Evolutionary conservation across 2,329 filamentous ascomycete genomes (phyloP), one percentile per base, ranked within the genome.

Genomic region (Aspergillus spinulosporus): DNA sequence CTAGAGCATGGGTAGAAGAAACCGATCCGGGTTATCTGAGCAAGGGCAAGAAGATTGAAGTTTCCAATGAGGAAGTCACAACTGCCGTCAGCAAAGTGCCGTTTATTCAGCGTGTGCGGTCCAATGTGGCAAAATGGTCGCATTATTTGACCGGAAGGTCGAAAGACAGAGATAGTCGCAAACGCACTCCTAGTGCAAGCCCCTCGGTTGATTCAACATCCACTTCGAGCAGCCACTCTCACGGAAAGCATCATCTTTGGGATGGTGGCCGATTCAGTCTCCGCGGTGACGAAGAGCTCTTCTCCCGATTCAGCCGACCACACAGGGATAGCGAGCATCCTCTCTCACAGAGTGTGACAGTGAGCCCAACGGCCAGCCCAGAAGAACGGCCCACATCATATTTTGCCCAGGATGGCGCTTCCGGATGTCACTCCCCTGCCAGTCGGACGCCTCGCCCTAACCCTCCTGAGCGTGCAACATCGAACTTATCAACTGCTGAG

Each of bases 31-130:
- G 85, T 36, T 84, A 87, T 36, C 88, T 88, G 58, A 88, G 86
- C 32, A 85, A 89, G 55, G 92, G 91, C 62, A 87, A 88, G 69
- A 91, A 86, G 73, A 97, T 99, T 66, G 88, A 97, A 71, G 90
- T 97, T 47, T 92, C 96, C 57, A 91, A 90, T 63, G 87, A 87
- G 68, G 94, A 99, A 74, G 86, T 99, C 67, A 92, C 91, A 46
- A 85, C 86, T 54, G 94, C 94, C 55, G 94, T 99, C 54, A 88
- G 96, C 12, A 92, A 92, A 36, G 85, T 97, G 49, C 92, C 88
- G 5, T 86, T 97, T 60, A 81, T 97, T 15, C 90, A 96, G 68
- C 87, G 91, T 34, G 89, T 94, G 49, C 85, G 87, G 46, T 95
- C 89, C 9, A 89, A 86, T 39, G 83, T 95, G 45, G 83, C 84